phyloP scores from a whole-genome alignment of 73 alveolate genomes.

The Breviolum minutum region DNA sequence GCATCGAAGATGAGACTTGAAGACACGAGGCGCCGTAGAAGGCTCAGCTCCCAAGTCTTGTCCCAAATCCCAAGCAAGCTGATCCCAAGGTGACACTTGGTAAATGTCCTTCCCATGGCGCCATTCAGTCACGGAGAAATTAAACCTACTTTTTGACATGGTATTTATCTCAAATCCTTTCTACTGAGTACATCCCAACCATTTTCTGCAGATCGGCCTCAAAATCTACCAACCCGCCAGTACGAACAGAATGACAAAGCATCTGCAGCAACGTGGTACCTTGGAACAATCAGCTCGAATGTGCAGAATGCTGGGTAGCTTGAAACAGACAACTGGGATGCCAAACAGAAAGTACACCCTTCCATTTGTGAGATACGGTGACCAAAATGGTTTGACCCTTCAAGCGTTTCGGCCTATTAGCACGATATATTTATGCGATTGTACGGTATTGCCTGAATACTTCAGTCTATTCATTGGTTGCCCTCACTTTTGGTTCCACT shows the following conservation, averaged over 20 bases:
- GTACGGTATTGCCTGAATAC: no score
- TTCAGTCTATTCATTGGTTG: no score
- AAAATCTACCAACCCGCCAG: constrained; percentile 29
- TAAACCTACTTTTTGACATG: no score
- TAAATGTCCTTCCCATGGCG: constrained; percentile 23
- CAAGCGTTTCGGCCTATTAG: no score
- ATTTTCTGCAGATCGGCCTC: not conserved
- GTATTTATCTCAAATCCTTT: no score
- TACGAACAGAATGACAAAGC: constrained; percentile 44
- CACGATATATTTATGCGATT: no score
- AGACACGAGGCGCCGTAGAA: constrained; percentile 21
- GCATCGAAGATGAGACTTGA: constrained; percentile 57
- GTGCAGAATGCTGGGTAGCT: not conserved
- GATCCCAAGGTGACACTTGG: constrained; percentile 67
- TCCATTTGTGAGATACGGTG: no score
- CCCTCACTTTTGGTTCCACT: no score
- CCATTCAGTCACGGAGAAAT: no score
- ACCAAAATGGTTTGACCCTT: no score
- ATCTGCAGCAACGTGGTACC: constrained; percentile 66
- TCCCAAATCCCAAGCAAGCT: constrained; percentile 81
- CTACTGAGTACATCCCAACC: not conserved
- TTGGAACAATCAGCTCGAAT: not conserved
- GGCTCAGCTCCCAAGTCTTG: constrained; percentile 38
- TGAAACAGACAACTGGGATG: not conserved
- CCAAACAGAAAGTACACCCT: no score